Percentiles rank a stretch among this genome's conserved stretches.
These are phyloP conservation scores for Cryphonectria nitschkei DNA, from an alignment of 2,329 filamentous ascomycete genomes.

Conservation along the genomic window DNA sequence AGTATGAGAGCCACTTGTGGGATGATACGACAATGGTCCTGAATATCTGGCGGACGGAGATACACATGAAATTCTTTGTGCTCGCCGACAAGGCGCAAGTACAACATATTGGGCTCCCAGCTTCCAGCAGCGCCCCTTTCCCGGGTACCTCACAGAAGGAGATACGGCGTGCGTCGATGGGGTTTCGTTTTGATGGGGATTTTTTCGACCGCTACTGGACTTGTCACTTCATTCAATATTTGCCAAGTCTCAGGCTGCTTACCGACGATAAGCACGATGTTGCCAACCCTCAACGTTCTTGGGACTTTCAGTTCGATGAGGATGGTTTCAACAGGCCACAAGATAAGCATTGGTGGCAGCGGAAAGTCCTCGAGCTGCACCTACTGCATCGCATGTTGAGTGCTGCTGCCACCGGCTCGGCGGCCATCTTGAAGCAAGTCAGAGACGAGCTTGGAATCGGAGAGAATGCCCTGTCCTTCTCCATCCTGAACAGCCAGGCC, in stretches of 20 bases:
- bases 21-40: conserved; percentile 33
- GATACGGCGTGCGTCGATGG: conserved; percentile 31
- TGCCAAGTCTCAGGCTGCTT: not conserved
- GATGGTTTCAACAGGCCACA: not conserved
- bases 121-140: not conserved
- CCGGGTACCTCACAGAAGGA: conserved; percentile 12
- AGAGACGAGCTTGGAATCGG: conserved; percentile 9
- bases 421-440: not conserved
- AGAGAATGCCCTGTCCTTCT: not conserved
- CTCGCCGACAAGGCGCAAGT: conserved; percentile 12
- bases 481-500: not conserved
- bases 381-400: conserved; percentile 33
- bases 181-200: conserved; percentile 38
- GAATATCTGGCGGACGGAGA: conserved; percentile 38
- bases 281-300: not conserved
- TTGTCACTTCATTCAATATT: conserved; percentile 35
- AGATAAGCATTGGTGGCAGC: conserved; percentile 34
- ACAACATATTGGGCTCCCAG: not conserved
- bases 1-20: conserved; percentile 31
- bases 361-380: conserved; percentile 37
- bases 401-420: not conserved
- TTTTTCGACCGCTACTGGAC: conserved; percentile 41
- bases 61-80: conserved; percentile 37
- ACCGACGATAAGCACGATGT: too few relatives aligned
- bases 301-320: rapidly evolving